These are phyloP conservation scores for Eucalyptus guilfoylei DNA, from an alignment of 345 rosid genomes.

Conservation along the genomic window DNA sequence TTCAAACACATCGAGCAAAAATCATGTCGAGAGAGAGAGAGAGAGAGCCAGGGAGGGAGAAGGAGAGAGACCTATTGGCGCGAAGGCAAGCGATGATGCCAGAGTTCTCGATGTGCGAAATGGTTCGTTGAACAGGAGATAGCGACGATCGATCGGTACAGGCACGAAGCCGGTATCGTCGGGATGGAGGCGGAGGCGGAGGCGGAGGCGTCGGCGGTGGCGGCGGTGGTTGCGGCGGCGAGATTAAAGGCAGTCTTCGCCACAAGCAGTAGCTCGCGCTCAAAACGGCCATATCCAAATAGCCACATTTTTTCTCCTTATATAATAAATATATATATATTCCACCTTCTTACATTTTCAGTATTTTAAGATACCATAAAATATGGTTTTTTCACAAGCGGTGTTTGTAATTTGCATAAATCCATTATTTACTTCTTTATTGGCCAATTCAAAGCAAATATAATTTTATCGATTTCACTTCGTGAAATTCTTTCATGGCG, in stretches of 20 bases:
- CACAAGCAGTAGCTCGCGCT: background rate
- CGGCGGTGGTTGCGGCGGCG: background rate
- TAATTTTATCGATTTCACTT: background rate
- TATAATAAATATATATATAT: background rate
- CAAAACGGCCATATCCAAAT: background rate
- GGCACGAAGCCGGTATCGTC: background rate
- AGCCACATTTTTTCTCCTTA: background rate
- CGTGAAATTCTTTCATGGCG: background rate
- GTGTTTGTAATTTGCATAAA: background rate
- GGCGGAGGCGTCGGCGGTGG: background rate
- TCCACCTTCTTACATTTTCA: background rate
- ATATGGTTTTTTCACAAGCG: background rate
- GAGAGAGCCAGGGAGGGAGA: background rate
- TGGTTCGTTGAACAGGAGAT: constrained; percentile 2
- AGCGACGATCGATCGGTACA: background rate
- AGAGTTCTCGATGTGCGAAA: constrained; percentile 19
- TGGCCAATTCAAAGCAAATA: background rate
- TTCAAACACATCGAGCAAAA: background rate
- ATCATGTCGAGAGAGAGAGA: background rate
- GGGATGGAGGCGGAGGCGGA: background rate
- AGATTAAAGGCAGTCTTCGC: background rate
- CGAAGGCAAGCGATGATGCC: constrained; percentile 60
- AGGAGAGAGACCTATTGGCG: constrained; percentile 2
- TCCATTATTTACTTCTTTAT: background rate
- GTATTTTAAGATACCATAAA: background rate